Evolutionary conservation across 495 filamentous ascomycete species (phyloP), one percentile per base, ranked within the genome.

Genomic region (Aspergillus sclerotiicarbonarius): DNA sequence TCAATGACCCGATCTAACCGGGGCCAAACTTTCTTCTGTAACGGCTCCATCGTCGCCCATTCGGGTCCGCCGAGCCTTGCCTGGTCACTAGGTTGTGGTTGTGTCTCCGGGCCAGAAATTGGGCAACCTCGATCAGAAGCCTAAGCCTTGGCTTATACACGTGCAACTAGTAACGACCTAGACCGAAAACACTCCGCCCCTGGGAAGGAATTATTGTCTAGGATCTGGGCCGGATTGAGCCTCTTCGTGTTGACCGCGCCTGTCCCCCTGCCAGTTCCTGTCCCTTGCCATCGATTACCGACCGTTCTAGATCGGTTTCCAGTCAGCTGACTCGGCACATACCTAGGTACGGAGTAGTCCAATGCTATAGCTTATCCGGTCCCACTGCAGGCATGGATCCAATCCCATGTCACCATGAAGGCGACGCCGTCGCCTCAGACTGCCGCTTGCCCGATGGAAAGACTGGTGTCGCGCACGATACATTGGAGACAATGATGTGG

Each of bases 11-110:
- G 37, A 41, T 15, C 37, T 41, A n/a, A 41, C 37, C 37, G 37
- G 37, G 37, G 37, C 37, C 37, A 41, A 41, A 41, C 37, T 41
- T 41, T 41, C 37, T n/a, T 41, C 37, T 41, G 37, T 41, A 41
- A 41, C 37, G 37, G 13, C 37, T 12, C 37, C 37, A 41, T 41
- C 37, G 37, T n/a, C 37, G 13, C 37, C 37, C 37, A 41, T 41
- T n/a, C 37, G 37, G 37, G 12, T 41, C 37, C 37, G 37, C 37
- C n/a, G 12, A n/a, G 12, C 37, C 37, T 41, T 41, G 37, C 37
- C 37, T 41, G 37, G 37, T n/a, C 37, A 41, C 37, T 41, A 41
- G 37, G 12, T n/a, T 41, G 37, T 41, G n/a, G 13, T n/a, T 41
- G 13, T 41, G 5, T 41, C 37, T n/a, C 25, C 25, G 25, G n/a